Evolutionary conservation across 2,329 filamentous ascomycete species (phyloP).

Genomic region (Aspergillus puulaauensis): DNA sequence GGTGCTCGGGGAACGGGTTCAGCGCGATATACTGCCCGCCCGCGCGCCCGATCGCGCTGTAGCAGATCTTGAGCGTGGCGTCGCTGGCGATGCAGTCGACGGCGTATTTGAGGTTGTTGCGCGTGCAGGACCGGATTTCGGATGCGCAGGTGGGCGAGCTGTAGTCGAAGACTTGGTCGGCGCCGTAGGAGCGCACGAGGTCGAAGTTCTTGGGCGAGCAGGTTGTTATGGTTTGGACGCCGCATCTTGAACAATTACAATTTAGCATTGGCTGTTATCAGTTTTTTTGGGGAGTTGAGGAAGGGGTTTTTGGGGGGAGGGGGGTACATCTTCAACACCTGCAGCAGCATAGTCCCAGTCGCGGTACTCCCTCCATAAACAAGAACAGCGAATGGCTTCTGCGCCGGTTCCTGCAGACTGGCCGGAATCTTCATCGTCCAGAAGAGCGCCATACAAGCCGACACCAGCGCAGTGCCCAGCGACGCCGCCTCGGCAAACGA

Average conservation of each 20-base stretch:
- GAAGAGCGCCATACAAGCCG: background rate
- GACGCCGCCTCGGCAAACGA: conserved; percentile 5
- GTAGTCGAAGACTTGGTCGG: conserved; percentile 17
- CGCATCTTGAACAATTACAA: background rate
- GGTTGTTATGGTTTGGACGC: background rate
- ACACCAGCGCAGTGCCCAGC: background rate
- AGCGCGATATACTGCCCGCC: conserved; percentile 8
- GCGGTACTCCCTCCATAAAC: conserved; percentile 5
- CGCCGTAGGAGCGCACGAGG: conserved; percentile 12
- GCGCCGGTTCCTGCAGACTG: background rate
- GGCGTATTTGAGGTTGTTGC: conserved; percentile 3
- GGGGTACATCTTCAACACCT: conserved; percentile 1
- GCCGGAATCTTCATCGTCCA: background rate
- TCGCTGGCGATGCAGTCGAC: conserved; percentile 10
- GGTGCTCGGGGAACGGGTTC: background rate
- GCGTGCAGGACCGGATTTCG: conserved; percentile 15
- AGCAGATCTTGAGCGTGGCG: conserved; percentile 3
- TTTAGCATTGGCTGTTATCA: no score
- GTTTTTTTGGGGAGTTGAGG: no score
- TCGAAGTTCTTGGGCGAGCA: conserved; percentile 10
- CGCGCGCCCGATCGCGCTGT: conserved; percentile 1
- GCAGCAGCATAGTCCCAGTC: conserved; percentile 6
- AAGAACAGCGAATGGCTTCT: background rate
- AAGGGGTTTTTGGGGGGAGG: no score
- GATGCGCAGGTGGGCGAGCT: background rate